Percentiles rank a stretch among this genome's conserved stretches.
Evolutionary conservation across 2,329 filamentous ascomycete genomes (phyloP).

Genomic region (Alternaria consortialis): DNA sequence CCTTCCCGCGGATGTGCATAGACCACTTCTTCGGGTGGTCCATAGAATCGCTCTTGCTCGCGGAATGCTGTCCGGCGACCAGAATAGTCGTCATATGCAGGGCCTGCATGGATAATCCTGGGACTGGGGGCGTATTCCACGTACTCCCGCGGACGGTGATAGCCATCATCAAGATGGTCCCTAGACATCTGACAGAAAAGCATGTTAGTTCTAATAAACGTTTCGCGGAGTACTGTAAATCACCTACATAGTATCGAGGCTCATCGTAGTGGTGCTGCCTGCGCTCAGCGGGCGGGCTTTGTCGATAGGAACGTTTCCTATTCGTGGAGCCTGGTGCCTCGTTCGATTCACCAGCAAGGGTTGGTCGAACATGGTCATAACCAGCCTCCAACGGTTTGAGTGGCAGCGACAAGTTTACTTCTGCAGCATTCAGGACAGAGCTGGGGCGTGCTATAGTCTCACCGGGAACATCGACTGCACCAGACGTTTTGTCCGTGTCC

Average conservation of each 20-base stretch:
- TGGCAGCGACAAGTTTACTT: conserved; percentile 47
- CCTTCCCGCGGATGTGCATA: conserved; percentile 43
- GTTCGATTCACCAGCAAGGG: conserved; percentile 29
- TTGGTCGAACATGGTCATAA: conserved; percentile 58
- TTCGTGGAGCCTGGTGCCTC: conserved; percentile 24
- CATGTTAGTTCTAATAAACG: conserved; percentile 26
- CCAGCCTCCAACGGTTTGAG: conserved; percentile 55
- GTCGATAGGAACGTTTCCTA: conserved; percentile 34
- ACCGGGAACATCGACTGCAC: conserved; percentile 27
- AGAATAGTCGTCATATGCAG: conserved; percentile 43
- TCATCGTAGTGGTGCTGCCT: conserved; percentile 43
- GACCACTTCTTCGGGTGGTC: conserved; percentile 36
- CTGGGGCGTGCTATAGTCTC: conserved; percentile 31
- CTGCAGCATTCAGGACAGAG: conserved; percentile 29
- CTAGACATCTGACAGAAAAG: conserved; percentile 32
- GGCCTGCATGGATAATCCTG: conserved; percentile 36
- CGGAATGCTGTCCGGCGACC: conserved; percentile 44
- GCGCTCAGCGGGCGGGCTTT: conserved; percentile 39
- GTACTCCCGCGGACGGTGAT: conserved; percentile 38
- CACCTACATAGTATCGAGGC: conserved; percentile 49
- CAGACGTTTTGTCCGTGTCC: conserved; percentile 38
- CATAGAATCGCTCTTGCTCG: conserved; percentile 44
- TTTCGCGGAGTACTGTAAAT: conserved; percentile 8
- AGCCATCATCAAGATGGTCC: conserved; percentile 42
- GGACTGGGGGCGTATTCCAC: conserved; percentile 42